Base-by-base conservation (phyloP, 176 grass and related monocot genomes). In the Eleusine coracana region DNA sequence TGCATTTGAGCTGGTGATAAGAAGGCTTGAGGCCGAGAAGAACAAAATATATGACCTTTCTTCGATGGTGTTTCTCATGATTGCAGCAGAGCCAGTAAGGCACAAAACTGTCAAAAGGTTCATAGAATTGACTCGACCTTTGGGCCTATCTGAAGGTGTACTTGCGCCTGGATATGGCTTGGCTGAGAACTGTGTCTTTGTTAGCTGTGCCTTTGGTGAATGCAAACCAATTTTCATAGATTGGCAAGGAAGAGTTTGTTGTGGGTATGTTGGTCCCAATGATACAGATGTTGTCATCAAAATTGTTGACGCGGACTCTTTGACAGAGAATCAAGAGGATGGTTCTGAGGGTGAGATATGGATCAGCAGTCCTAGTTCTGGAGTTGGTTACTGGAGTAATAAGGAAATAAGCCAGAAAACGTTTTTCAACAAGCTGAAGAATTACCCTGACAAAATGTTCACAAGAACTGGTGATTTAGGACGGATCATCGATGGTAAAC, bases 261-360 rank as follows among this genome's bases (percentile, higher is more conserved):
- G 92, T 81, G 92, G 92, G 18, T 91, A 94, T 86, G 61, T 83
- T 84, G 37, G 81, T 85, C 40, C 73, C 25, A 78, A 86, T 84
- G 83, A 86, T 78, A 1, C 16, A 9, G 92, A 91, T 84, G 29
- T 88, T 85, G 58, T 83, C 73, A 81, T 91, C 37, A 94, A 77
- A 90, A 94, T 94, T 77, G 50, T 94, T 86, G 92, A 94, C 72
- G 63, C 59, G 3, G 86, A 94, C 68, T 88, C 83, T 70, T 49
- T 88, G 40, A 83, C 39, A 20, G 88, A 91, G 80, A 83, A 73
- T 77, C 49, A 84, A 70, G 82, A 86, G 62, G 74, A 82, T 80
- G 88, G 92, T 66, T 56, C 55, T 83, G 92, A 94, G 73, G 92
- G 92, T 80, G 92, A 94, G 83, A 94, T 94, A 88, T 94, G 92